Percentiles rank a stretch among this genome's conserved stretches.
Conservation (phyloP, 2,329 filamentous ascomycete species). For the Ophiostoma fasciatum region DNA sequence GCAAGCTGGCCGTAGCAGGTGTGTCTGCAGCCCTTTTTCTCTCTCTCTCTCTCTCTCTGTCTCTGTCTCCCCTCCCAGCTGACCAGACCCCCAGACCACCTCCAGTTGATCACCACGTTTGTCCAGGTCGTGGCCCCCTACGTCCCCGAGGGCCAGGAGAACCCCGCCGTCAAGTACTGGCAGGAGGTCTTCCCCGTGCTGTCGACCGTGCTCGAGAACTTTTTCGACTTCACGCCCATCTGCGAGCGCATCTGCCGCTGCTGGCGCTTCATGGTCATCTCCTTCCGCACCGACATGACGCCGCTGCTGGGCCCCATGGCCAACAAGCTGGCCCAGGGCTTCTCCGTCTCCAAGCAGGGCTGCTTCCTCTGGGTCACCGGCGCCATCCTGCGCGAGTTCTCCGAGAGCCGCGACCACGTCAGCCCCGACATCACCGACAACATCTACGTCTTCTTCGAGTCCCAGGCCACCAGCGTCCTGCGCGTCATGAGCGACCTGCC, state of each 20-base stretch:
- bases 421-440: slow-evolving; percentile 67
- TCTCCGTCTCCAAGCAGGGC: slow-evolving; percentile 73
- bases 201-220: slow-evolving; percentile 74
- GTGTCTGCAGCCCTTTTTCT: slow-evolving; percentile 16
- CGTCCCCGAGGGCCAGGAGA: slow-evolving; percentile 54
- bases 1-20: slow-evolving; percentile 77
- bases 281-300: slow-evolving; percentile 78
- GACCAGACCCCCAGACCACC: slow-evolving; percentile 47
- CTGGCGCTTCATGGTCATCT: slow-evolving; percentile 95
- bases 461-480: slow-evolving; percentile 80
- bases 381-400: slow-evolving; percentile 89
- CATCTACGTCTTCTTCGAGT: slow-evolving; percentile 90
- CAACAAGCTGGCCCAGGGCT: slow-evolving; percentile 74
- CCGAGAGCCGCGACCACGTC: slow-evolving; percentile 74
- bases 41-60: not conserved
- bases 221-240: slow-evolving; percentile 73
- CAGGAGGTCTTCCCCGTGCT: slow-evolving; percentile 83
- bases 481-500: slow-evolving; percentile 77
- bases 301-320: slow-evolving; percentile 76
- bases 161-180: slow-evolving; percentile 93
- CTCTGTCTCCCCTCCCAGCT: not conserved
- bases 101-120: slow-evolving; percentile 86
- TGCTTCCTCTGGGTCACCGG: slow-evolving; percentile 99
- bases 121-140: slow-evolving; percentile 65
- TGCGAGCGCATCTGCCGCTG: slow-evolving; percentile 87